Base-by-base conservation (phyloP, 768 basidiomycete species). In the Russula sp. region DNA sequence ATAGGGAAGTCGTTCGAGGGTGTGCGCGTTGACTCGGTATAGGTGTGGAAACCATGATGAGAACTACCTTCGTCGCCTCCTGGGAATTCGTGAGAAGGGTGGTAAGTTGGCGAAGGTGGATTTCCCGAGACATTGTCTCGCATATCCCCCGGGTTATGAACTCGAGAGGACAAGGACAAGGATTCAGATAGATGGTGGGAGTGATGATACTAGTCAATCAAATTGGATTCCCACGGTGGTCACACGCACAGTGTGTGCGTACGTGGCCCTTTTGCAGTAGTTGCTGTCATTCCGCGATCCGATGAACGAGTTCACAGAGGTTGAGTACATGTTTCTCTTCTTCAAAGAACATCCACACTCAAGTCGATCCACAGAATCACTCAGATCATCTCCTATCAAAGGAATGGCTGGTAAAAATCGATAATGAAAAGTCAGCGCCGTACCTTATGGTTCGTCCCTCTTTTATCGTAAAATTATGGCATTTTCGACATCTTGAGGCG, bases 371-470 rank as follows among this genome's bases (percentile, higher is more conserved):
- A 14, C 36, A 90, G 88, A 81, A 83, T 51, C 77, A 83, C 58
- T 75, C 79, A 38, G 83, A 82, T 57, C 69, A 72, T 38, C 77
- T 90, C 36, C 74, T 87, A 34, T 74, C 74, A 59, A 87, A 84
- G 70, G 87, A 90, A 71, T 91, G 89, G 89, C 76, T 90, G 13
- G 82, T 81, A 36, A 89, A 86, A 70, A 75, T 79, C 54, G 84
- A 90, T 69, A 75, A 76, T 41, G 75, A 75, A 48, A 80, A 75
- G 16, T 84, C 87, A 1, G 82, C 77, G 2, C 84, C 88, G 38
- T 90, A 90, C 73, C 80, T 91, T 65, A 74, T 90, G 68, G 89
- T 90, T 70, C 67, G 85, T 83, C 53, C 34, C 45, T 41, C 49
- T 25, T 20, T 57, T 13, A 39, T 48, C 39, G 14, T 60, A 22